These are phyloP conservation scores for Pythium sp. DNA, from an alignment of 352 stramenopile species.

Conservation along the genomic window DNA sequence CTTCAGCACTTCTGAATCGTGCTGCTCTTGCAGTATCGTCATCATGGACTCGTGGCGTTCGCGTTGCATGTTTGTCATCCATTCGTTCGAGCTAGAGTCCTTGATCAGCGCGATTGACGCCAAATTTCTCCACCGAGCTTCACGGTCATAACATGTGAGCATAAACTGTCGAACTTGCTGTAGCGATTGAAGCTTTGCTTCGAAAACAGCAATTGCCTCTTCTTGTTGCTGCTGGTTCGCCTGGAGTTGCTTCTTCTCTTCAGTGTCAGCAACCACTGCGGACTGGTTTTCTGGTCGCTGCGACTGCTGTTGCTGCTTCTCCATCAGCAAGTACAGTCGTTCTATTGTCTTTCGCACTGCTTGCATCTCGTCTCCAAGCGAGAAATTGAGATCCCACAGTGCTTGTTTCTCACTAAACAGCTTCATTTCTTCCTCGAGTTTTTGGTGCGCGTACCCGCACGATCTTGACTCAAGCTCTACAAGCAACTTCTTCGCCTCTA, in stretches of 20 bases:
- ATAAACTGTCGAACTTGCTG: conserved; percentile 55
- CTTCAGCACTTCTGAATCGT: conserved; percentile 35
- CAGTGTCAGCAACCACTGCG: neutral
- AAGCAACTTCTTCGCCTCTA: conserved; percentile 38
- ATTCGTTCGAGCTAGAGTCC: conserved; percentile 58
- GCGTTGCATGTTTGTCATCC: conserved; percentile 60
- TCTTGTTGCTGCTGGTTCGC: conserved; percentile 26
- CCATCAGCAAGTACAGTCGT: conserved; percentile 33
- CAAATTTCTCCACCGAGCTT: conserved; percentile 56
- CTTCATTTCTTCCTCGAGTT: conserved; percentile 51
- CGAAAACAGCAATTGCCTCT: conserved; percentile 40
- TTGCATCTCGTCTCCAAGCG: conserved; percentile 42
- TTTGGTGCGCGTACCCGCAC: conserved; percentile 37
- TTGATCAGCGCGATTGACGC: conserved; percentile 46
- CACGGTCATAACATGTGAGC: conserved; percentile 62
- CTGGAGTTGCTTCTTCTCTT: conserved; percentile 6
- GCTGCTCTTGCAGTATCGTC: conserved; percentile 42
- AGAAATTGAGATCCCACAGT: conserved; percentile 54
- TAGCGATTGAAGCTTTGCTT: conserved; percentile 44
- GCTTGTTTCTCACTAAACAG: conserved; percentile 62
- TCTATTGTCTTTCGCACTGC: conserved; percentile 39
- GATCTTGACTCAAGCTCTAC: conserved; percentile 45
- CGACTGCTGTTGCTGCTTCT: conserved; percentile 14
- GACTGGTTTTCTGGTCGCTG: neutral
- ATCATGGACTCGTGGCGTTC: conserved; percentile 53